Evolutionary conservation across 805 yeast genomes (phyloP).

Genomic region (Pichia occidentalis): DNA sequence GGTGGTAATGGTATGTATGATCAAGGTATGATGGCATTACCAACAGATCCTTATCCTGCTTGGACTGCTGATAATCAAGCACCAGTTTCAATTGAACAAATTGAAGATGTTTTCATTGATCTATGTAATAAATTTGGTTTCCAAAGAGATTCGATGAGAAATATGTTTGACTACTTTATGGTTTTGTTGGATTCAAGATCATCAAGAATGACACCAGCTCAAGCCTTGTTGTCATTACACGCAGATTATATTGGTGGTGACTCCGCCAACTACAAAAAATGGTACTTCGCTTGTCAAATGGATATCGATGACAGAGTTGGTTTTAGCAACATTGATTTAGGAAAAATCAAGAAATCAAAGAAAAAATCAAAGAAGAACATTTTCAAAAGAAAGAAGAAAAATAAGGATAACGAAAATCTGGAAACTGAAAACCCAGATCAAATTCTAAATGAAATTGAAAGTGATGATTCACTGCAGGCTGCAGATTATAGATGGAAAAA

Average conservation of each 20-base stretch:
- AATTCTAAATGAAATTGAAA: slow-evolving; percentile 59
- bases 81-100: slow-evolving; percentile 76
- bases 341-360: slow-evolving; percentile 71
- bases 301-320: slow-evolving; percentile 83
- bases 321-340: slow-evolving; percentile 72
- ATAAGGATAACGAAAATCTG: slow-evolving; percentile 68
- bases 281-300: slow-evolving; percentile 86
- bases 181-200: slow-evolving; percentile 75
- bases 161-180: slow-evolving; percentile 85
- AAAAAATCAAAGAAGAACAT: slow-evolving; percentile 61
- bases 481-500: slow-evolving; percentile 82
- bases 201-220: slow-evolving; percentile 85
- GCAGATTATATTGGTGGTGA: slow-evolving; percentile 90
- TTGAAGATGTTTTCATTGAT: slow-evolving; percentile 81
- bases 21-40: slow-evolving; percentile 52
- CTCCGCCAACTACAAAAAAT: slow-evolving; percentile 74
- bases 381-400: slow-evolving; percentile 33
- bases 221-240: slow-evolving; percentile 73
- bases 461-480: slow-evolving; percentile 80
- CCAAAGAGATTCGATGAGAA: slow-evolving; percentile 91
- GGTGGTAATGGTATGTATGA: slow-evolving; percentile 29
- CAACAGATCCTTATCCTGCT: slow-evolving; percentile 96
- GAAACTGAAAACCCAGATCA: slow-evolving; percentile 61
- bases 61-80: slow-evolving; percentile 97
- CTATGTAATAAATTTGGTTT: slow-evolving; percentile 79